Base-by-base conservation (phyloP, 192 early-diverging fungal genomes). In the Umbelopsis ramanniana region DNA sequence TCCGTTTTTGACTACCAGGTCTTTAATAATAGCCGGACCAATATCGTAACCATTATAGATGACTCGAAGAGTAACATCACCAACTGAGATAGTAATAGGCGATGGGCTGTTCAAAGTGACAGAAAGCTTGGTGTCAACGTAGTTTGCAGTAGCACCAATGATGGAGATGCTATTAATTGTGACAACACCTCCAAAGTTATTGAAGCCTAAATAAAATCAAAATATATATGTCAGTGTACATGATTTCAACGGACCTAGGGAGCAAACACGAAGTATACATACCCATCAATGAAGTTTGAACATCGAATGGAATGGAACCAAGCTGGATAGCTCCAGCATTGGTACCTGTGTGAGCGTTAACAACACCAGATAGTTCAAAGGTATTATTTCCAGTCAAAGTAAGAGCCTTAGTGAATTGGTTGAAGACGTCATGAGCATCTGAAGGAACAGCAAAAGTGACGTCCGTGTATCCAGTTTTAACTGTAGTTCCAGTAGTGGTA, bases 71-170 rank as follows among this genome's bases (percentile, higher is more conserved):
- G 66, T 67, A 9, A 87, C 76, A 60, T 82, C 79, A 23, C 83
- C 84, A 55, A 84, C 72, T 23, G 76, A 74, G 54, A 89, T 88
- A 52, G 78, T 79, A 24, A 88, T 75, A 57, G 81, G 79, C 35
- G 86, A 86, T 10, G 85, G 85, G 72, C 87, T 86, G 57, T 71
- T 79, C 21, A 88, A 73, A 10, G 77, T 68, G 17, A 83, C 85
- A n/a, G 52, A 47, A 12, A 83, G 73, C 21, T 78, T 46, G 22
- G 84, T 77, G 33, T 73, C 72, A 63, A 83, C 79, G 70, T 82
- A 75, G 14, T 84, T 53, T 9, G 69, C 24, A 45, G 77, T 76
- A 9, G 78, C 60, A 1, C 74, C 74, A 23, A 47, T 15, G 23
- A 74, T 48, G 3, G 47, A 21, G 3, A 75, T 45, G 0, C 21